Evolutionary conservation across 345 rosid genomes (phyloP), one percentile per base, ranked within the genome.

Genomic region (Streptanthus diversifolius): DNA sequence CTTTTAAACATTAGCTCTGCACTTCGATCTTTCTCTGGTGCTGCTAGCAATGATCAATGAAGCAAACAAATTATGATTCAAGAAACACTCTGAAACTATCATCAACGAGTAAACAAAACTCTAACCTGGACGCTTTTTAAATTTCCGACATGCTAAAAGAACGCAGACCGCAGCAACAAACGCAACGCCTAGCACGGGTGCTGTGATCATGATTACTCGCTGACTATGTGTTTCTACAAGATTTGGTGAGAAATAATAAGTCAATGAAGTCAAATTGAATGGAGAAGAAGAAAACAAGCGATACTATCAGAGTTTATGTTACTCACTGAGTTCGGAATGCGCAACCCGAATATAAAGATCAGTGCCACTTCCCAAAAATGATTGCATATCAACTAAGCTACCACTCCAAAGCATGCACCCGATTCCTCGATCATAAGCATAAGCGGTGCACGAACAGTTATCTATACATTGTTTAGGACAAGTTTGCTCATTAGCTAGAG

Each of bases 361-460:
- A 57, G 24, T 30, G 5, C 92, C 90, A 3, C 68, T 65, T 3
- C 10, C 25, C 55, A 80, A 15, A 18, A 71, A 73, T 5, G 77
- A 67, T 52, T 73, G 83, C 33, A 73, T 33, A 61, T 88, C 88
- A 57, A 79, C 55, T 63, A 85, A 80, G 49, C 27, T 45, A 73
- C 24, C 59, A 21, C 40, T 75, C 93, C 93, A 84, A 19, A 66
- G 14, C 85, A 81, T 75, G 44, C 90, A 88, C 24, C 88, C 80
- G 0, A 80, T 65, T 18, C 77, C 81, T 15, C 36, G 18, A 19
- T 77, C 70, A 76, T 64, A 81, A 40, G 88, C 79, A 57, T 85
- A 85, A 49, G 92, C 89, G 0, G 72, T 51, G 19, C 88, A 88
- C 9, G 87, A 81, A 70, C 89, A 83, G 59, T 83, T 85, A n/a